Evolutionary conservation across 805 yeast genomes (phyloP).

Genomic region (Ascoidea tarda): DNA sequence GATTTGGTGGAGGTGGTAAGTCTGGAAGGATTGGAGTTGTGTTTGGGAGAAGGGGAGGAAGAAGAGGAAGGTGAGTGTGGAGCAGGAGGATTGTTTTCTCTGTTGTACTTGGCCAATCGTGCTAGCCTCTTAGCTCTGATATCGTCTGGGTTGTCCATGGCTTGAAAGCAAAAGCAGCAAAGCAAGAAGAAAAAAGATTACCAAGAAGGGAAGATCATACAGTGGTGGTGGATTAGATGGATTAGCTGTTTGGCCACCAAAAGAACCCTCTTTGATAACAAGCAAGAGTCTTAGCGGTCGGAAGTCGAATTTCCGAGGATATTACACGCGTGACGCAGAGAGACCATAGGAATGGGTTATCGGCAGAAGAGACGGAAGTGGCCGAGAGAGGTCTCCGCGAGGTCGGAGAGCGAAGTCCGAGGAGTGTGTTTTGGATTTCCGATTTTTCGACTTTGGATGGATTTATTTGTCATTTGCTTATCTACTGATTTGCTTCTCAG

Average conservation of each 20-base stretch:
- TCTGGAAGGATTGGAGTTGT: background rate
- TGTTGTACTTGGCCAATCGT: slow-evolving; percentile 19
- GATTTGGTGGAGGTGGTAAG: background rate
- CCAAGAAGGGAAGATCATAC: background rate
- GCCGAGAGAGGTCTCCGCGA: background rate
- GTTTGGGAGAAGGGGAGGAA: background rate
- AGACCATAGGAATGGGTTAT: background rate
- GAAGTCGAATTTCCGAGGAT: background rate
- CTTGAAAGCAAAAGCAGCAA: background rate
- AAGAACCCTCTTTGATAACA: no score
- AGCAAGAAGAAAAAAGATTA: background rate
- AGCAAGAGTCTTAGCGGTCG: background rate
- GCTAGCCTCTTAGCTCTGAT: slow-evolving; percentile 42
- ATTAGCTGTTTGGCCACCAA: no score
- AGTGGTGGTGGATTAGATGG: background rate
- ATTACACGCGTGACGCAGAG: background rate
- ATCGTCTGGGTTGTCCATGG: slow-evolving; percentile 13
- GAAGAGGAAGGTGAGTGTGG: background rate
- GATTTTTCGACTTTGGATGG: no score
- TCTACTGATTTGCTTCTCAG: no score
- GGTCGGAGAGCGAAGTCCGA: background rate
- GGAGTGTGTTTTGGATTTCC: background rate
- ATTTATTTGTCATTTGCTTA: no score
- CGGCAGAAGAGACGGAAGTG: background rate
- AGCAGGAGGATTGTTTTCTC: background rate